A percentile compares a stretch with the other conserved stretches of the same genome.
Conservation (phyloP, 1,284 basidiomycete genomes). For the Apiotrichum gracile region DNA sequence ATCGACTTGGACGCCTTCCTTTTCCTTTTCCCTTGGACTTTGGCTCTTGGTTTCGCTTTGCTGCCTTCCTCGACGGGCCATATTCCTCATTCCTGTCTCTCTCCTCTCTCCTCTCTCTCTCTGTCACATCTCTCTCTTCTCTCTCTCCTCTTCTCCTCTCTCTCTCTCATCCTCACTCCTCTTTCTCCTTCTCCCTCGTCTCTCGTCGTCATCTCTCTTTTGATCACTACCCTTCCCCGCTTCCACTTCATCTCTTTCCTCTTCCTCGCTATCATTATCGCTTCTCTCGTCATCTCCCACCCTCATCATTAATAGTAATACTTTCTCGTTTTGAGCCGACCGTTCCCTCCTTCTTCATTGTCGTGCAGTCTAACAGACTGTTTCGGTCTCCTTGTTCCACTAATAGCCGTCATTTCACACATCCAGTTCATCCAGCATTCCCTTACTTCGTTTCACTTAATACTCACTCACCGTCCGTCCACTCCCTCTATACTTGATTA, state of each 20-base stretch:
- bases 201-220: not conserved
- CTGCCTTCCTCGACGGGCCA: not conserved
- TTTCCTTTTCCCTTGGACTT: not conserved
- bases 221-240: not conserved
- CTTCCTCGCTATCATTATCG: not conserved
- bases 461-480: too few species aligned
- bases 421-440: not conserved
- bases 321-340: too few species aligned
- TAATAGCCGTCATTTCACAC: too few species aligned
- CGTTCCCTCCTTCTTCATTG: too few species aligned
- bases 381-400: too few species aligned
- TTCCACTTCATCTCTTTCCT: not conserved
- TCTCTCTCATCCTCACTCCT: not conserved
- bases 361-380: too few species aligned
- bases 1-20: too few species aligned
- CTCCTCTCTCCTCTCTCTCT: constrained; percentile 1
- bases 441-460: too few species aligned
- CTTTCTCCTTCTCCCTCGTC: not conserved
- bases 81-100: not conserved
- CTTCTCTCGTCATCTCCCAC: not conserved
- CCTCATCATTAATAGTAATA: not conserved
- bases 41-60: not conserved
- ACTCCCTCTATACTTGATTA: too few species aligned
- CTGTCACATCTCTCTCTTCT: not conserved
- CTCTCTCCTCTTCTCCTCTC: not conserved